Conservation (phyloP, 2,329 filamentous ascomycete species). For the Chrysoporthe deuterocubensis region DNA sequence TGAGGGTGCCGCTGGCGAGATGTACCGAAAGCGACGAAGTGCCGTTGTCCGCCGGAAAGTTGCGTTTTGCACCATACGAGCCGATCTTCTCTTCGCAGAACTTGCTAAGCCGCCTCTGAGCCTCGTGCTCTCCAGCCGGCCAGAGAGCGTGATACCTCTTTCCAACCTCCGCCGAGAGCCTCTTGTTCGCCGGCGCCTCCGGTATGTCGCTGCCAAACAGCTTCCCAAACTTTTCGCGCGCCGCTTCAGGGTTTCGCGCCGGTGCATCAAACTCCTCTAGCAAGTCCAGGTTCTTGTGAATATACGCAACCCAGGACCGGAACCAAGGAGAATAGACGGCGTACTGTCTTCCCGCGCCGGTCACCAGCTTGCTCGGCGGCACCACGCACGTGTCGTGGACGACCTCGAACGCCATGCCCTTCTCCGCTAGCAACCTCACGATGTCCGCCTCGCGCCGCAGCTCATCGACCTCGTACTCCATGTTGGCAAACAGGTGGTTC, state of each 20-base stretch:
- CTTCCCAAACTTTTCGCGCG: constrained; percentile 50
- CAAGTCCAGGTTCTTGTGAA: constrained; percentile 71
- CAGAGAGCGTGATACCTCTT: constrained; percentile 63
- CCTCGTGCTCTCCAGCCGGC: constrained; percentile 78
- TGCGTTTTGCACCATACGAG: constrained; percentile 67
- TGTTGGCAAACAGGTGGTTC: constrained; percentile 78
- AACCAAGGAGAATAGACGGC: constrained; percentile 87
- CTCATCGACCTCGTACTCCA: constrained; percentile 93
- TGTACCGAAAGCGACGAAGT: constrained; percentile 77
- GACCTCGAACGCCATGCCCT: constrained; percentile 70
- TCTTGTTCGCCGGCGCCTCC: constrained; percentile 64
- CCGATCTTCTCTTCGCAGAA: constrained; percentile 69
- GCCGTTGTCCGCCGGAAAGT: constrained; percentile 63
- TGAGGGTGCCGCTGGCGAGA: constrained; percentile 67
- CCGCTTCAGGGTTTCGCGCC: constrained; percentile 51
- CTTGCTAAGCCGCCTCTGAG: constrained; percentile 62
- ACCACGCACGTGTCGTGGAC: constrained; percentile 85
- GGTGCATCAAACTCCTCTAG: constrained; percentile 66
- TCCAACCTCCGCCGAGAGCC: constrained; percentile 61
- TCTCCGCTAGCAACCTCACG: constrained; percentile 62
- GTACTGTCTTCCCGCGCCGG: constrained; percentile 75
- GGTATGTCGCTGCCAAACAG: constrained; percentile 68
- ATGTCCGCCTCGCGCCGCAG: constrained; percentile 75
- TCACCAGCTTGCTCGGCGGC: constrained; percentile 69
- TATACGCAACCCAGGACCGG: constrained; percentile 72